Evolutionary conservation across 2,329 filamentous ascomycete species (phyloP), one percentile per base, ranked within the genome.

Genomic region (Fusarium duplospermum): DNA sequence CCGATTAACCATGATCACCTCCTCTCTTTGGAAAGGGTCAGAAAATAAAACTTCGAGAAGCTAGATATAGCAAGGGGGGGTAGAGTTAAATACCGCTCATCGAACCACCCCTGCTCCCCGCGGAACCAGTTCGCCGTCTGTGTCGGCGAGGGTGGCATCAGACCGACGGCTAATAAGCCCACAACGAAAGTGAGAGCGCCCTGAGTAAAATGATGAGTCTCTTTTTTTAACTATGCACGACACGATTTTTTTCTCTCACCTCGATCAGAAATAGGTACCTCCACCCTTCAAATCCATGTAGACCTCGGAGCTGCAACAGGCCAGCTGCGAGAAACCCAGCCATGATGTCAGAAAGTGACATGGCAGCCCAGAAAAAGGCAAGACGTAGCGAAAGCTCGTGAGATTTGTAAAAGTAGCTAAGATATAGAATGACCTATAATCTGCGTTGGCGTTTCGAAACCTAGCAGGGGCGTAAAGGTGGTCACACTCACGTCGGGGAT

Each of bases 381-480:
- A 94, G 83, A 0, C 92, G 87, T 40, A 89, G 86, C 0, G 92
- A 91, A 2, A 94, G 85, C 80, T 72, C 69, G 14, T 68, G 66
- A 29, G 66, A 64, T 42, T 69, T 93, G 81, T 93, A 94, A 82
- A 91, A 94, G 80, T 94, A 94, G 31, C 87, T 90, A 2, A 93
- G 84, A 77, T 93, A 93, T 1, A 91, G 82, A 62, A 92, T 88
- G 42, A 78, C 80, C 71, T 82, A 78, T 60, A 29, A n/a, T 47
- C 11, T 42, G 18, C 57, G 59, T 58, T 58, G 56, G 22, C 22
- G 14, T 40, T n/a, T 58, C 10, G 56, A 22, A 27, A 36, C 29
- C 31, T 57, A 13, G 52, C 6, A 56, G 20, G 27, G 36, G 33
- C 5, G 8, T 27, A 16, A 22, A 9, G 40, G 27, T 35, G 36